A percentile compares a stretch with the other conserved stretches of the same genome.
Evolutionary conservation across 805 yeast genomes (phyloP).

Genomic region (Tetrapisispora taiwanensis): DNA sequence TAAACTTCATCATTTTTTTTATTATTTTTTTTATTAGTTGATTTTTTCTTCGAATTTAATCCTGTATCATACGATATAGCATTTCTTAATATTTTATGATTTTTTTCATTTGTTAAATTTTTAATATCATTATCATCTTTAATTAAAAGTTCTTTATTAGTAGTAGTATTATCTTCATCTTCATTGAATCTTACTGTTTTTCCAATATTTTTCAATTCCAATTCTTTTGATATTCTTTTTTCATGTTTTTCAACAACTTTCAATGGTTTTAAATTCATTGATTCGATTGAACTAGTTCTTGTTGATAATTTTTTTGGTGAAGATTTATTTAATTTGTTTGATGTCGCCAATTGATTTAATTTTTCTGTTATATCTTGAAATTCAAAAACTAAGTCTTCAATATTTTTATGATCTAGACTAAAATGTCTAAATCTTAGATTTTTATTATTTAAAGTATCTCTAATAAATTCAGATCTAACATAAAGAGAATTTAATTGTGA

Average conservation of each 20-base stretch:
- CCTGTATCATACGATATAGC: slow-evolving; percentile 24
- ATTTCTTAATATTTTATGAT: slow-evolving; percentile 8
- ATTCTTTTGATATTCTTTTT: background rate
- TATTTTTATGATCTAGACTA: slow-evolving; percentile 5
- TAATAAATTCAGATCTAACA: slow-evolving; percentile 17
- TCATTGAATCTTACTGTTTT: background rate
- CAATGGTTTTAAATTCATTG: slow-evolving; percentile 21
- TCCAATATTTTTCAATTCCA: background rate
- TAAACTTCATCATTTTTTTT: slow-evolving; percentile 1
- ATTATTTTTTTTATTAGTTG: slow-evolving; percentile 3
- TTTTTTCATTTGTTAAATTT: slow-evolving; percentile 8
- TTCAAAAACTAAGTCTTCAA: slow-evolving; percentile 20
- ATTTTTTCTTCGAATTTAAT: slow-evolving; percentile 9
- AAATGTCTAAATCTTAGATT: background rate
- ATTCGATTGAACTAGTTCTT: slow-evolving; percentile 7
- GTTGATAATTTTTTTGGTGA: slow-evolving; percentile 5
- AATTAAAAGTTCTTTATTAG: background rate
- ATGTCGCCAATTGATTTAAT: slow-evolving; percentile 17
- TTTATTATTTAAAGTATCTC: slow-evolving; percentile 12
- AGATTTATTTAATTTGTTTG: slow-evolving; percentile 3
- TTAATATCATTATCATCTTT: slow-evolving; percentile 5
- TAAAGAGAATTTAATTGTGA: slow-evolving; percentile 22
- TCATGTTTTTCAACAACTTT: slow-evolving; percentile 17
- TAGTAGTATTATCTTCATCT: background rate
- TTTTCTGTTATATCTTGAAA: slow-evolving; percentile 19